Base-by-base conservation (phyloP, 768 basidiomycete genomes). In the Agrocybe praecox region DNA sequence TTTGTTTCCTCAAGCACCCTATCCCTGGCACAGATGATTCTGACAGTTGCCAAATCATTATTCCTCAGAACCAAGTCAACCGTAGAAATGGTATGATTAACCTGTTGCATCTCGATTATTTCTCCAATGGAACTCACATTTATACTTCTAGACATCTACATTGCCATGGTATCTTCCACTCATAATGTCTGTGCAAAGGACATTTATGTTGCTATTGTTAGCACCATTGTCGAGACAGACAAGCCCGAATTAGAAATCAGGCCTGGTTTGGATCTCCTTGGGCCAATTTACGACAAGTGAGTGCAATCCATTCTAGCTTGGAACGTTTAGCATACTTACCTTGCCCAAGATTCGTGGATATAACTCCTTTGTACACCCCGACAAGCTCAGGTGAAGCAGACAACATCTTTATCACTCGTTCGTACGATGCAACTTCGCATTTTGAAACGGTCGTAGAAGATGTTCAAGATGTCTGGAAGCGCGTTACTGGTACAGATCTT, bases 381-480 rank as follows among this genome's bases (percentile, higher is more conserved):
- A 94, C 95, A 3, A 81, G 90, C 46, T 74, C 83, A 42, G 97
- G 97, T 55, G 69, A 83, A 59, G 74, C 78, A 45, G 96, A 99
- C 78, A 91, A 94, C 70, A 92, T 99, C 70, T 99, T 92, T 80
- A 88, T 99, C 76, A 99, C 97, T 53, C 90, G 90, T 53, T 97
- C 95, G 15, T 99, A 98, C 75, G 97, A 99, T 70, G 96, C 97
- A 8, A 98, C 97, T 11, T 95, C 93, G 24, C 97, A 99, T 77
- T 98, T 99, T 71, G 97, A 99, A 81, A 97, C 94, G 23, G 96
- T 98, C 46, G 94, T 96, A 22, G 94, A 98, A 50, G 96, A 99
- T 58, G 97, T 99, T 34, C 89, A 90, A 59, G 92, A 98, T 72
- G 93, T 98, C 42, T 99, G 94, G 94, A 87, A 89, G 78, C 82